Base-by-base conservation (phyloP, 2,329 filamentous ascomycete genomes). In the Ilyonectria destructans region DNA sequence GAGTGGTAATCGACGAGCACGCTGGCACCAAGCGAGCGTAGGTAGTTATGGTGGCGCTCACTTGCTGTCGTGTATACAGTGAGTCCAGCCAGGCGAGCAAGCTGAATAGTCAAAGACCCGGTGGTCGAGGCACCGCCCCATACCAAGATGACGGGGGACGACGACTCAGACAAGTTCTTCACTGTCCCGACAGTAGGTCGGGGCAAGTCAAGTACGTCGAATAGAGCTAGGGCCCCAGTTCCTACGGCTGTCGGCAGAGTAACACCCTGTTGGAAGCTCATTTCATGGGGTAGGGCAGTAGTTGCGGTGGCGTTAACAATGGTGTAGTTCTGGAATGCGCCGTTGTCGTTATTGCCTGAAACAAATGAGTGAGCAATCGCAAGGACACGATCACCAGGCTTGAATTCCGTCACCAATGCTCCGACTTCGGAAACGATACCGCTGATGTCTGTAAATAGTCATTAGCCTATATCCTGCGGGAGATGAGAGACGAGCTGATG, bases 311-410 rank as follows among this genome's bases (percentile, higher is more conserved):
- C 33, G 6, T 52, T 52, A 2, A 29, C 17, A 15, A 61, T 15
- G 15, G 58, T 61, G 33, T 43, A 61, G 1, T 61, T 21, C 12
- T 61, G 58, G 23, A 26, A 54, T 37, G 58, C 58, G 12, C 31
- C 58, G 23, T 61, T 31, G 12, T 61, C 48, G 46, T 61, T 61
- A 21, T 61, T 54, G 35, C 58, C 58, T 6, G 58, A 54, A n/a
- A 8, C 13, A 12, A 61, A 61, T 13, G 58, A n/a, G 48, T 61
- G 46, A 15, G 46, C 48, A 19, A 61, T 19, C 6, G 45, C 48
- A 13, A 61, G 19, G 19, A 61, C 48, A 23, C 59, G 59, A 29
- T 62, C 59, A 3, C 51, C 59, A 15, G 51, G n/a, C 10, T 62
- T 62, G 21, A 61, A 52, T 19, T 19, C 9, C 1, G 33, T 54